phyloP scores from a whole-genome alignment of 1,139 yeast species.

The Suhomyces wounanorum region DNA sequence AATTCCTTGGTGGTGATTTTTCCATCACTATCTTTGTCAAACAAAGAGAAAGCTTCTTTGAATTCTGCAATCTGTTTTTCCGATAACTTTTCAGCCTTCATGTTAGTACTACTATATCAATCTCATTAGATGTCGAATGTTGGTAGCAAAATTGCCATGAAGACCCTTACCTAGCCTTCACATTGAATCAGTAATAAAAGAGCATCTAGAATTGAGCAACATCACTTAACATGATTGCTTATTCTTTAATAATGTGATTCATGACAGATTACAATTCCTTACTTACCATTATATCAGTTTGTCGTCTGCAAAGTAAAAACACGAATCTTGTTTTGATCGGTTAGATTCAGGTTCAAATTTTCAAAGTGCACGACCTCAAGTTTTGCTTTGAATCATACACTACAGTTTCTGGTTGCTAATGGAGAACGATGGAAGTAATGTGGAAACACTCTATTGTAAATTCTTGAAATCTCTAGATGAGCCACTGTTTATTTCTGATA shows the following conservation, averaged over 20 bases:
- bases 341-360: not conserved
- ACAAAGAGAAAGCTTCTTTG: constrained; percentile 95
- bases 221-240: not conserved
- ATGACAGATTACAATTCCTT: not conserved
- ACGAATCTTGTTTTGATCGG: constrained; percentile 11
- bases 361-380: constrained; percentile 5
- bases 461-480: constrained; percentile 43
- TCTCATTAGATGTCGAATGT: not conserved
- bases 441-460: constrained; percentile 16
- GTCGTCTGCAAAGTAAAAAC: constrained; percentile 2
- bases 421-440: not conserved
- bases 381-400: not conserved
- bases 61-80: constrained; percentile 96
- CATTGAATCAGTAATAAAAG: not conserved
- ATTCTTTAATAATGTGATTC: not conserved
- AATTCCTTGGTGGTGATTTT: constrained; percentile 91
- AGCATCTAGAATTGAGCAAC: not conserved
- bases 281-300: constrained; percentile 10
- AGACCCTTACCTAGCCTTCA: not conserved
- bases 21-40: constrained; percentile 96
- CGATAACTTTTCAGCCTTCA: constrained; percentile 79
- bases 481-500: constrained; percentile 41
- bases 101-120: constrained; percentile 9
- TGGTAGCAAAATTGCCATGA: not conserved
- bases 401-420: not conserved